These are phyloP conservation scores for Lipomyces yamadae DNA, from an alignment of 805 yeast species.

Conservation along the genomic window DNA sequence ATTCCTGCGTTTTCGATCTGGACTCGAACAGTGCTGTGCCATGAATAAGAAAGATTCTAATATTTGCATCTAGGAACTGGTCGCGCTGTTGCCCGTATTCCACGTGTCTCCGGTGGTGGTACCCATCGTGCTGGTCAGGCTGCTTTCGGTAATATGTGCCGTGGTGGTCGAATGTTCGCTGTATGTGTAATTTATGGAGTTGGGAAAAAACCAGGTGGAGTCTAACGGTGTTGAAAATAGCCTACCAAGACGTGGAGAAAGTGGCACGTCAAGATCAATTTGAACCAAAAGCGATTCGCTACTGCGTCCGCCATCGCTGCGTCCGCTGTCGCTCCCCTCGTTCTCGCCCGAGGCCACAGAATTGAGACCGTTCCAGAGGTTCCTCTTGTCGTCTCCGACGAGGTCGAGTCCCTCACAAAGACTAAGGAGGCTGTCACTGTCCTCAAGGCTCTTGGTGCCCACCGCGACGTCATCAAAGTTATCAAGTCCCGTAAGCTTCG, in stretches of 20 bases:
- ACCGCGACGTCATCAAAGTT: conserved; percentile 97
- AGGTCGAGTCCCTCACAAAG: conserved; percentile 89
- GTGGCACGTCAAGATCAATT: conserved; percentile 99
- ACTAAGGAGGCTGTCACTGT: conserved; percentile 99
- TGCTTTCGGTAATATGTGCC: conserved; percentile 99
- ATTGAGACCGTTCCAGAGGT: conserved; percentile 97
- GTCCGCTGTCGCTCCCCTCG: conserved; percentile 96
- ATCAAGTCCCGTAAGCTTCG: conserved; percentile 97
- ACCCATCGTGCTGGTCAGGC: conserved; percentile 99
- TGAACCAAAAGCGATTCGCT: conserved; percentile 99
- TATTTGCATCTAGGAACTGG: conserved; percentile 66
- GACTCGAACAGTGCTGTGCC: background rate
- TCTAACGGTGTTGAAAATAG: conserved; percentile 3
- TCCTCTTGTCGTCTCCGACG: conserved; percentile 95
- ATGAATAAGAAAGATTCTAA: background rate
- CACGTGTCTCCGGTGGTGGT: conserved; percentile 99
- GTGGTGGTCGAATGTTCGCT: conserved; percentile 99
- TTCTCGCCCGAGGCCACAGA: conserved; percentile 99
- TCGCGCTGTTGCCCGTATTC: conserved; percentile 99
- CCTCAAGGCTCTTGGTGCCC: conserved; percentile 98
- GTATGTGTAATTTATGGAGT: conserved; percentile 6
- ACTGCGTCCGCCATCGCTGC: conserved; percentile 99
- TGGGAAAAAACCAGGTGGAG: background rate
- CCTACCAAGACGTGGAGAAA: conserved; percentile 99
- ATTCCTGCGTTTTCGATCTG: background rate